Base-by-base conservation (phyloP, 139 green algal species). In the Penium margaritaceum region DNA sequence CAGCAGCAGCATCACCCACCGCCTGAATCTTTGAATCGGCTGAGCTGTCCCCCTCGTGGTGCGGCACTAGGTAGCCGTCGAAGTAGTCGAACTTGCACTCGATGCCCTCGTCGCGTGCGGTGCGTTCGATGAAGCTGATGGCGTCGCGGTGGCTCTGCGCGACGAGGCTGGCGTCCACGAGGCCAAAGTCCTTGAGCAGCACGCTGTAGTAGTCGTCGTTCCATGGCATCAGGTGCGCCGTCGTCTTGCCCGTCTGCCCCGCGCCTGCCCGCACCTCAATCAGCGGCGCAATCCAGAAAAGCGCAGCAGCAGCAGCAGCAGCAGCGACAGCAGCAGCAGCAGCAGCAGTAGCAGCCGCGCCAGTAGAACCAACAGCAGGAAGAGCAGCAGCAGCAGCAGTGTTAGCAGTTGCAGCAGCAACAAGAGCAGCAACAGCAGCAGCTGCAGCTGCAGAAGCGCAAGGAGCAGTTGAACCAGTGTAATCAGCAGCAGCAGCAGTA, bases 211-310 rank as follows among this genome's bases (percentile, higher is more conserved):
- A 89, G 77, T 90, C 81, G 46, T 88, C 79, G 43, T 85, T 76
- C 76, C 84, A 89, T 19, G 66, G 73, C 77, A 87, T 89, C 30
- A 90, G 70, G 63, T 89, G 81, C 9, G 84, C 86, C 1, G 83
- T 87, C 14, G 76, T 90, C 32, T 78, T 80, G 0, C 87, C 87
- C 4, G 87, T 89, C 75, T 91, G 85, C 0, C 87, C 87, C 0
- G 64, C 74, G 7, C 74, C 72, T 80, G 72, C 24, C 41, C 41
- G 12, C 41, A 51, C 12, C 41, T 51, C 41, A 12, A 51, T 12
- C 12, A 21, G 9, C 41, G 41, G 41, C 41, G 9, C 41, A 12
- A 9, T 9, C n/a, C n/a, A n/a, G n/a, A n/a, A n/a, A n/a, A n/a
- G 12, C n/a, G n/a, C n/a, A n/a, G n/a, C n/a, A n/a, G n/a, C 9